Conservation (phyloP, 2,329 filamentous ascomycete genomes). For the Diaporthe ampelina region DNA sequence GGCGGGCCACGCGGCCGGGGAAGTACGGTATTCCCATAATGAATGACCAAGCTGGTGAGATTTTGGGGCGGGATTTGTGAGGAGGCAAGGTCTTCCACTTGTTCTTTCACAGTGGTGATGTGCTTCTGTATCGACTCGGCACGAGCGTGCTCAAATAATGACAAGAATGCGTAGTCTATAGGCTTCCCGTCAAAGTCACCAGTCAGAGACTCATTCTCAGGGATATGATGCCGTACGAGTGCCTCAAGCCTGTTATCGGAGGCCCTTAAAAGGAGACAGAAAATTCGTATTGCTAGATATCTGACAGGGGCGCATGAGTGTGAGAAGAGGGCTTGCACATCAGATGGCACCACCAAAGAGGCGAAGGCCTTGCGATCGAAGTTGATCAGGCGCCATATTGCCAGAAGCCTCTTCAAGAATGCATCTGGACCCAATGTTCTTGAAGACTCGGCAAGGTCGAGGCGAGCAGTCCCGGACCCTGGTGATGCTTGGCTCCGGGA, state of each 20-base stretch:
- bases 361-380: slow-evolving; percentile 80
- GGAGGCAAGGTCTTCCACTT: neutral
- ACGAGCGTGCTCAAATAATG: slow-evolving; percentile 69
- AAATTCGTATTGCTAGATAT: slow-evolving; percentile 85
- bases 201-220: slow-evolving; percentile 69
- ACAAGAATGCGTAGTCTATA: slow-evolving; percentile 84
- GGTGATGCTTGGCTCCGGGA: slow-evolving; percentile 1
- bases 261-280: slow-evolving; percentile 83
- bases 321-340: slow-evolving; percentile 78
- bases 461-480: slow-evolving; percentile 12
- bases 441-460: slow-evolving; percentile 28
- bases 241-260: slow-evolving; percentile 84
- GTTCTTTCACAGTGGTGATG: slow-evolving; percentile 33
- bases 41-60: slow-evolving; percentile 73
- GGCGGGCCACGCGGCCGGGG: slow-evolving; percentile 70
- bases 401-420: slow-evolving; percentile 67
- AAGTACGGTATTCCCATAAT: slow-evolving; percentile 77
- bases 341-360: slow-evolving; percentile 73
- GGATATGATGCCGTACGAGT: slow-evolving; percentile 77
- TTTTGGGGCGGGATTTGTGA: slow-evolving; percentile 49
- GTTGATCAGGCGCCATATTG: slow-evolving; percentile 83
- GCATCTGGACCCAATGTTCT: slow-evolving; percentile 32
- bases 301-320: slow-evolving; percentile 73
- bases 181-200: slow-evolving; percentile 81
- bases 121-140: slow-evolving; percentile 60